A percentile compares a stretch with the other conserved stretches of the same genome.
These are phyloP conservation scores for Ophiostoma australiae DNA, from an alignment of 2,329 filamentous ascomycete genomes.

Conservation along the genomic window DNA sequence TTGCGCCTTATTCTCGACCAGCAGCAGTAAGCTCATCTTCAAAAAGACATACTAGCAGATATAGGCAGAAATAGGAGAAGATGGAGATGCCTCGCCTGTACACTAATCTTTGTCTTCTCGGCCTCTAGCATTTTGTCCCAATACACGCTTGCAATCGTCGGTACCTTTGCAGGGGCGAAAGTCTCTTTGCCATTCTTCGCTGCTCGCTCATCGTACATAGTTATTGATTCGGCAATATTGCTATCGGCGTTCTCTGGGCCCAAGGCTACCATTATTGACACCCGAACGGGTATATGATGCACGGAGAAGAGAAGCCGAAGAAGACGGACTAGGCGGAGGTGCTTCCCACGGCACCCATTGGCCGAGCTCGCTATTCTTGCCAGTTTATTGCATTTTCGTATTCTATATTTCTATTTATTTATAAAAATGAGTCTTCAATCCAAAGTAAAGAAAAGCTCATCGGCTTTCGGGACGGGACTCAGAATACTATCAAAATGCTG, in stretches of 20 bases:
- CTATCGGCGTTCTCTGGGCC: too few species aligned
- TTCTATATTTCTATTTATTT: neutral
- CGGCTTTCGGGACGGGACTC: too few species aligned
- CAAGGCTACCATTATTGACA: neutral
- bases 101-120: neutral
- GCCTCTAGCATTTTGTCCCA: neutral
- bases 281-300: neutral
- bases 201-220: too few species aligned
- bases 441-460: too few species aligned
- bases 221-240: neutral
- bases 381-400: too few species aligned
- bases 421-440: neutral
- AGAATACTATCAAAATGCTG: too few species aligned
- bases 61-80: neutral
- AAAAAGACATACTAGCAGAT: conserved; percentile 7
- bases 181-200: neutral
- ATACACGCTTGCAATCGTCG: neutral
- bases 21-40: neutral
- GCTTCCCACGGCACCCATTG: neutral
- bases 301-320: too few species aligned
- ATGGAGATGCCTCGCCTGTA: neutral
- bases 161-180: neutral
- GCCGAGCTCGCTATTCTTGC: neutral
- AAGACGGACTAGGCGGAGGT: neutral
- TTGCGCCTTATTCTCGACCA: neutral